Evolutionary conservation across 2,329 filamentous ascomycete species (phyloP), one percentile per base, ranked within the genome.

Genomic region (Xenosphaeropsis pyriputrescens): DNA sequence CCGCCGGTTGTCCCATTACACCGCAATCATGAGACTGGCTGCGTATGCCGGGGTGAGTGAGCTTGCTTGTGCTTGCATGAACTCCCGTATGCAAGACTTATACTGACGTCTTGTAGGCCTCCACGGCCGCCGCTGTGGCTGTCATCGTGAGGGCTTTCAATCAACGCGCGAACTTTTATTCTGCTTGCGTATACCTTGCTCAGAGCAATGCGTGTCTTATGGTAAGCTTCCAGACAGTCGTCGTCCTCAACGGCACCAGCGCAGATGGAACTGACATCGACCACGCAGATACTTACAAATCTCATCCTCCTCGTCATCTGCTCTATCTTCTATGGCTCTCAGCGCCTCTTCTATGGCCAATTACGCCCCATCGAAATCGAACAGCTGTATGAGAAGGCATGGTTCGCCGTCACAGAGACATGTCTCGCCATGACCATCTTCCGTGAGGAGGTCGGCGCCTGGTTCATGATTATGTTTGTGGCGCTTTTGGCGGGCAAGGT

Each of bases 371-470:
- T 93, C 64, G 91, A 98, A 64, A 83, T 91, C 51, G 93, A 98
- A 59, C 89, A 96, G 57, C 73, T 98, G 12, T 95, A 93, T 55
- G 91, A 98, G 59, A 89, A 89, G 59, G 88, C 84, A 36, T 98
- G 93, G 93, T 95, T 95, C 55, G 89, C 91, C 30, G 84, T 96
- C 31, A 94, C 89, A 34, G 91, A 98, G 63, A 98, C 91, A 45
- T 85, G 88, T 53, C 68, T 98, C 45, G 91, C 91, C 19, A 96
- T 98, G 89, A 95, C 91, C 19, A 94, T 94, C 46, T 96, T 98
- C 59, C 72, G 91, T 33, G 91, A 95, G 45, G 88, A 96, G 56
- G 77, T 98, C 14, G 89, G 91, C 33, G 83, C 82, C 32, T 93
- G 86, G 78, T 94, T 96, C 53, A 67, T 98, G 41, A 77, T 91